These are phyloP conservation scores for Fraxinus platypoda DNA, from an alignment of 305 asterid genomes.

Conservation along the genomic window DNA sequence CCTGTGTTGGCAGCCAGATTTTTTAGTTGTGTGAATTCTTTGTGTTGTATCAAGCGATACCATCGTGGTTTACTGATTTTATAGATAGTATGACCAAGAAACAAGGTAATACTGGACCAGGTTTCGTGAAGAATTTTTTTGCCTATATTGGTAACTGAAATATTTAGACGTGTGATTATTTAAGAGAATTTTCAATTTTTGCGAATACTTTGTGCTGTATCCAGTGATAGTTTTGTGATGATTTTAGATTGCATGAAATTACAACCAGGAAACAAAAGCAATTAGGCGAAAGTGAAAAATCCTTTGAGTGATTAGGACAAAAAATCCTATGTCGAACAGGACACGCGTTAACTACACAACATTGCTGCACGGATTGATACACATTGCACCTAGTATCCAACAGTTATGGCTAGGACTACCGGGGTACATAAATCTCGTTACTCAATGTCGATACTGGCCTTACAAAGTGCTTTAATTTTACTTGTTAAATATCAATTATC, in stretches of 20 bases:
- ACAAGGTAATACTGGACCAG: neutral
- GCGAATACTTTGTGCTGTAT: neutral
- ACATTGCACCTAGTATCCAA: too few species aligned
- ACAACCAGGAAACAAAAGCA: too few species aligned
- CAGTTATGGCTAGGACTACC: too few species aligned
- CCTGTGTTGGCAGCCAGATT: neutral
- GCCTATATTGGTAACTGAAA: neutral
- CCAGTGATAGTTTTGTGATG: neutral
- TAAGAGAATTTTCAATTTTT: neutral
- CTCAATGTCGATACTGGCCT: too few species aligned
- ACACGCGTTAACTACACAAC: too few species aligned
- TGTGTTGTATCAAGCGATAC: neutral
- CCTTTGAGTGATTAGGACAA: too few species aligned
- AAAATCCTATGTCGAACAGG: too few species aligned
- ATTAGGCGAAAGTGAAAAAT: too few species aligned
- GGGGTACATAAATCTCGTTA: too few species aligned
- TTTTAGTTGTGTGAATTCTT: neutral
- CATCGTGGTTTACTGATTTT: neutral
- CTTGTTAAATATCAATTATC: too few species aligned
- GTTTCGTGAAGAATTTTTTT: neutral
- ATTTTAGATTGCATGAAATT: neutral
- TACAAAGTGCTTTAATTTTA: too few species aligned
- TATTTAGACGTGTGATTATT: neutral
- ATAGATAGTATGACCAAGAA: neutral
- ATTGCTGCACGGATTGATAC: too few species aligned